A percentile compares a stretch with the other conserved stretches of the same genome.
Conservation (phyloP, 495 filamentous ascomycete genomes). For the Penicilliopsis zonata region DNA sequence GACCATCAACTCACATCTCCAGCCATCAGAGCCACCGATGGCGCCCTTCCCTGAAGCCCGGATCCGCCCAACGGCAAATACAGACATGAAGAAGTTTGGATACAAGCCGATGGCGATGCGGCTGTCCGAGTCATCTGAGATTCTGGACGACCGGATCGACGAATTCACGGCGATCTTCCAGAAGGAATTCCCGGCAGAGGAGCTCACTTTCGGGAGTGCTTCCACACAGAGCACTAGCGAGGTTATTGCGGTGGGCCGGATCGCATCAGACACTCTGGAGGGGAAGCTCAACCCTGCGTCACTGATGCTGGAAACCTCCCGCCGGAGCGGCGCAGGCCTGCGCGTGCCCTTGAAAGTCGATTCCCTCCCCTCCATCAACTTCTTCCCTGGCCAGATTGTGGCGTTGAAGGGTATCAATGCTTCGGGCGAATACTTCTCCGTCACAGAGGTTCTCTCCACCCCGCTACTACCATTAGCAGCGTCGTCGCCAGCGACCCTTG, state of each 20-base stretch:
- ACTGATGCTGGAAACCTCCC: constrained; percentile 74
- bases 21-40: constrained; percentile 54
- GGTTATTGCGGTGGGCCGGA: constrained; percentile 80
- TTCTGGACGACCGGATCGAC: constrained; percentile 90
- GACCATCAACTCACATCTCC: constrained; percentile 67
- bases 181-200: constrained; percentile 61
- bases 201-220: constrained; percentile 78
- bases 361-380: constrained; percentile 55
- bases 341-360: constrained; percentile 71
- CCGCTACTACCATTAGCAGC: constrained; percentile 61
- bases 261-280: constrained; percentile 73
- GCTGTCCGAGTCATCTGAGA: constrained; percentile 78
- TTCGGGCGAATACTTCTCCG: constrained; percentile 71
- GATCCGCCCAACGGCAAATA: constrained; percentile 68
- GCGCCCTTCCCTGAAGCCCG: constrained; percentile 63
- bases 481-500: constrained; percentile 46
- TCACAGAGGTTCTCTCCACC: constrained; percentile 60
- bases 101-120: constrained; percentile 94
- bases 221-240: constrained; percentile 72
- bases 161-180: constrained; percentile 65
- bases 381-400: constrained; percentile 93
- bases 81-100: constrained; percentile 76
- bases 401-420: constrained; percentile 79
- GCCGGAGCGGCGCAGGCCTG: constrained; percentile 70
- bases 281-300: constrained; percentile 76